These are phyloP conservation scores for Leccinum variicolor DNA, from an alignment of 768 basidiomycete species.

Conservation along the genomic window DNA sequence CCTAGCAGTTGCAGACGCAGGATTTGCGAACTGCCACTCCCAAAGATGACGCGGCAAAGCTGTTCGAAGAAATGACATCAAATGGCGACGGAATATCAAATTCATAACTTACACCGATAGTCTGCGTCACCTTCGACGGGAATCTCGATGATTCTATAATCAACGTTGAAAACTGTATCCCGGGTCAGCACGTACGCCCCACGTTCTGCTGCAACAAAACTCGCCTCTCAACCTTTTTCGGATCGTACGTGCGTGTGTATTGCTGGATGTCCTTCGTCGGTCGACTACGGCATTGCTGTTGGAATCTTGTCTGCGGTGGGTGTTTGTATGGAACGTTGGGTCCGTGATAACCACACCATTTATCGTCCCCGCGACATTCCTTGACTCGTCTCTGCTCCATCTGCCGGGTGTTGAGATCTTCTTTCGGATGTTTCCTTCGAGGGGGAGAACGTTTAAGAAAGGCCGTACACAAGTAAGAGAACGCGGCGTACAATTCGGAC, in stretches of 20 bases:
- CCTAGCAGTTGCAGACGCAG: constrained; percentile 54
- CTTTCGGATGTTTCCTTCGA: constrained; percentile 25
- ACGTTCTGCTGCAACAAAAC: constrained; percentile 11
- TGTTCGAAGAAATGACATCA: constrained; percentile 1
- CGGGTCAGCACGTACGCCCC: neutral
- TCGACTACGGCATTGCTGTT: constrained; percentile 44
- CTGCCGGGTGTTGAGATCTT: constrained; percentile 5
- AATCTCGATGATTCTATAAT: constrained; percentile 53
- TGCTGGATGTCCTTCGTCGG: constrained; percentile 60
- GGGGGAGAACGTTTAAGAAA: neutral
- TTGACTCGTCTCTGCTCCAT: constrained; percentile 28
- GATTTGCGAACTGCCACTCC: constrained; percentile 62
- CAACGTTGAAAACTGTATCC: neutral
- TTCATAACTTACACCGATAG: constrained; percentile 49
- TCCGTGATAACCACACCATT: constrained; percentile 33
- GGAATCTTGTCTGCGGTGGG: constrained; percentile 39
- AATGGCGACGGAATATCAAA: neutral
- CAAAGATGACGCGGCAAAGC: constrained; percentile 39
- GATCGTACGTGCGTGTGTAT: constrained; percentile 52
- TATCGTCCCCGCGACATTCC: constrained; percentile 35
- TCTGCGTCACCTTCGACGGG: constrained; percentile 59
- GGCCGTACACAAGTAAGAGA: neutral
- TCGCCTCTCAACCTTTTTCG: constrained; percentile 56
- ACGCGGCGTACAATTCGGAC: constrained; percentile 65
- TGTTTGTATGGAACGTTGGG: constrained; percentile 31